Base-by-base conservation (phyloP, 2,329 filamentous ascomycete genomes). In the Stachybotrys chartarum region DNA sequence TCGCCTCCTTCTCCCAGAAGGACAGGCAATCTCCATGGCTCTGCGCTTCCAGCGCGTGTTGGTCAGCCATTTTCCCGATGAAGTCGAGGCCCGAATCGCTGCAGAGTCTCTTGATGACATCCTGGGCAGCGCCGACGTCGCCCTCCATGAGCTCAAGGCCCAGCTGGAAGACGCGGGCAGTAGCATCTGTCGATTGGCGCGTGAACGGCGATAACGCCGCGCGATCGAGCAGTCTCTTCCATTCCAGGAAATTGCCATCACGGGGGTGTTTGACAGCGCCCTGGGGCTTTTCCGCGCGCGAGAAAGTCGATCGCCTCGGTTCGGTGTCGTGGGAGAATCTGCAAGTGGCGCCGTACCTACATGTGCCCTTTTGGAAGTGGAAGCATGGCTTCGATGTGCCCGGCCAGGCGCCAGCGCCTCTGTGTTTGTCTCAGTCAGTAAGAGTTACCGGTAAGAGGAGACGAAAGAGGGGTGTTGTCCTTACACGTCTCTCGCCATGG, bases 61-160 rank as follows among this genome's bases (percentile, higher is more conserved):
- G 58, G 16, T 70, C 64, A 60, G 64, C 45, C 56, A 56, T 48
- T 55, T 63, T 54, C 32, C 59, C 59, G 31, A 72, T 63, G 52
- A 68, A 65, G 2, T 12, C 54, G 6, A 72, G 61, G 1, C 68
- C 68, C 17, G 57, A 45, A 6, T 71, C 67, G 10, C 56, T 55
- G 14, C 64, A 63, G n/a, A 72, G 56, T 18, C 55, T 50, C 35
- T 58, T 62, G 12, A 64, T 55, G 1, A 58, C 58, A 46, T 63
- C 56, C 44, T 64, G 62, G 8, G 58, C 55, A 3, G 54, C 56
- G 8, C 60, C 57, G 8, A 62, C 32, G 12, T 64, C 61, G 14
- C 60, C 57, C 4, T 59, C 52, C 61, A 64, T 60, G 44, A 64
- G 55, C 8, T 63, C 58, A 6, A 60, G 53, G 12, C 56, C 61